Evolutionary conservation across 495 filamentous ascomycete genomes (phyloP).

Genomic region (Xylaria curta): DNA sequence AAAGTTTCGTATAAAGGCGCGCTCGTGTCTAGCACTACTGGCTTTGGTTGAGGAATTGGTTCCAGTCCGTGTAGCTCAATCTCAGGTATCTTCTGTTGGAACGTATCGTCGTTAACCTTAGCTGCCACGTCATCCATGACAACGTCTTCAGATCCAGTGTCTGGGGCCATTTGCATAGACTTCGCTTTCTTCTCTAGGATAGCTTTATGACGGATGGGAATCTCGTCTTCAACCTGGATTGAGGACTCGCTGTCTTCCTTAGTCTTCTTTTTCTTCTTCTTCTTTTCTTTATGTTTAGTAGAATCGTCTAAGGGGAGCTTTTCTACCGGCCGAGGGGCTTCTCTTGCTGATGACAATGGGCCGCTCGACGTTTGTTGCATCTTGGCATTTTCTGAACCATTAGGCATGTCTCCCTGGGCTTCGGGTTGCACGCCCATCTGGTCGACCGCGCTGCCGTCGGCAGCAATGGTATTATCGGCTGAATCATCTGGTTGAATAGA

Average conservation of each 20-base stretch:
- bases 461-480: not conserved
- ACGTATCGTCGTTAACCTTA: constrained; percentile 38
- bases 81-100: constrained; percentile 35
- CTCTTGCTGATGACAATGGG: not conserved
- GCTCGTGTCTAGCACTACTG: constrained; percentile 58
- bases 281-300: constrained; percentile 41
- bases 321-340: not conserved
- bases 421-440: not conserved
- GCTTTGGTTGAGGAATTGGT: constrained; percentile 78
- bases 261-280: constrained; percentile 43
- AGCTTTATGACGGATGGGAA: constrained; percentile 48
- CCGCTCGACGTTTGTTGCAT: not conserved
- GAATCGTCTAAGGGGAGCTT: not conserved
- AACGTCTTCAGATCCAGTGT: constrained; percentile 38
- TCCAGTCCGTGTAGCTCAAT: constrained; percentile 70
- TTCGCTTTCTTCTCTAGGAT: constrained; percentile 58
- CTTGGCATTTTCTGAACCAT: not conserved
- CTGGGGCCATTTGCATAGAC: constrained; percentile 46
- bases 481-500: constrained; percentile 8
- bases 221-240: constrained; percentile 30
- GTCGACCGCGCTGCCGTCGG: not conserved
- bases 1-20: constrained; percentile 61
- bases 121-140: constrained; percentile 28
- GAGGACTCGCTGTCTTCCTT: constrained; percentile 25
- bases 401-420: not conserved